These are phyloP conservation scores for Aspergillus tanneri DNA, from an alignment of 2,329 filamentous ascomycete species.

Conservation along the genomic window DNA sequence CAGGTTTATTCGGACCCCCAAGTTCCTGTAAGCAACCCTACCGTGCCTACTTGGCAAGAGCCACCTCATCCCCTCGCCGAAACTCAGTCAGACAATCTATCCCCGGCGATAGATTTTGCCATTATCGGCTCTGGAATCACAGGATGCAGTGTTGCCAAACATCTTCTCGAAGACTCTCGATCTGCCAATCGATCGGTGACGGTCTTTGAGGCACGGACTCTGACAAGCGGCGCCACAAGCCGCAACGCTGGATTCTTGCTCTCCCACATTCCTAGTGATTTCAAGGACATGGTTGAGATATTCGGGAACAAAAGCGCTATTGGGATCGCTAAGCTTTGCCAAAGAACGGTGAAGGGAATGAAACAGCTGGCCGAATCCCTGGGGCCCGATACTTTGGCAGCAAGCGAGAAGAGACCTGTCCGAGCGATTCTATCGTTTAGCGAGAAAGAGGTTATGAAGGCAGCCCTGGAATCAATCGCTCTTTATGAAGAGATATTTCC, in stretches of 20 bases:
- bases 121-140: slow-evolving; percentile 31
- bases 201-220: slow-evolving; percentile 26
- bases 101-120: slow-evolving; percentile 21
- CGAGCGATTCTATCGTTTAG: too few species aligned
- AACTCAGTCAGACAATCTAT: slow-evolving; percentile 3
- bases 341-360: neutral
- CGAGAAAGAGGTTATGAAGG: too few species aligned
- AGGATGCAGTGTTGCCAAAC: slow-evolving; percentile 25
- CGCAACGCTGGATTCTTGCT: slow-evolving; percentile 28
- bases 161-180: slow-evolving; percentile 17
- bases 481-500: too few species aligned
- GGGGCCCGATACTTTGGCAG: neutral
- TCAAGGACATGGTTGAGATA: neutral
- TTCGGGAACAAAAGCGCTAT: neutral
- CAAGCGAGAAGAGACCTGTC: neutral
- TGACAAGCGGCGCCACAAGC: slow-evolving; percentile 27
- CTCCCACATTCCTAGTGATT: slow-evolving; percentile 1
- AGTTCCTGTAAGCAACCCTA: neutral
- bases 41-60: slow-evolving; percentile 1
- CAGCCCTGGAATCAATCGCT: too few species aligned
- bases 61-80: neutral
- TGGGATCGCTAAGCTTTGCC: neutral
- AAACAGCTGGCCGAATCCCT: neutral
- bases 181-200: slow-evolving; percentile 15
- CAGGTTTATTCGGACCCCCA: too few species aligned